These are phyloP conservation scores for Ganoderma boninense DNA, from an alignment of 1,284 basidiomycete genomes.

Conservation along the genomic window DNA sequence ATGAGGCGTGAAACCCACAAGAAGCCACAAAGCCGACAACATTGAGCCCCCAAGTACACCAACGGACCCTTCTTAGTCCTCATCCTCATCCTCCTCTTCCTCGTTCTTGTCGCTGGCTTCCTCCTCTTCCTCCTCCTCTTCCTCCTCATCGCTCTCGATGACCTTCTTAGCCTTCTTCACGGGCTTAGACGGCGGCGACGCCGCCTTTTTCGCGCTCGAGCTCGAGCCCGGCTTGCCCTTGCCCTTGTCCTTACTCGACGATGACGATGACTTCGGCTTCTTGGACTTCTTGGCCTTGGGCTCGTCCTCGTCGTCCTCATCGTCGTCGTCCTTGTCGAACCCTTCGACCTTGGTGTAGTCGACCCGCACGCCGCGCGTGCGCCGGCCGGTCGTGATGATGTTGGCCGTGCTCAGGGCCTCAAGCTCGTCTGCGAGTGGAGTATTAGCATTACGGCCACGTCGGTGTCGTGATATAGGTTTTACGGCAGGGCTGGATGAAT, in stretches of 20 bases:
- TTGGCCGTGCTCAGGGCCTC: slow-evolving; percentile 39
- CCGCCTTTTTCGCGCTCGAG: slow-evolving; percentile 26
- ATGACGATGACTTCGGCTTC: slow-evolving; percentile 14
- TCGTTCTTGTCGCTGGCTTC: slow-evolving; percentile 35
- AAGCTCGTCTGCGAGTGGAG: slow-evolving; percentile 41
- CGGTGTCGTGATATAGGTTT: neutral
- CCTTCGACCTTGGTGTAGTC: slow-evolving; percentile 47
- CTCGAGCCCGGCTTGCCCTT: slow-evolving; percentile 27
- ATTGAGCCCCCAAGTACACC: too few species aligned
- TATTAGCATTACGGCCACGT: too few species aligned
- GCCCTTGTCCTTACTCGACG: slow-evolving; percentile 10
- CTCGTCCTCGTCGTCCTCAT: slow-evolving; percentile 42
- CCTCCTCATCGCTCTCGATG: slow-evolving; percentile 40
- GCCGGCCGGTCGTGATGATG: slow-evolving; percentile 41
- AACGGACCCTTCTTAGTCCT: neutral
- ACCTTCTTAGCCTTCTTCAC: slow-evolving; percentile 34
- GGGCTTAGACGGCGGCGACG: slow-evolving; percentile 25
- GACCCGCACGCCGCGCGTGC: slow-evolving; percentile 46
- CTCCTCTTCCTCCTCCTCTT: slow-evolving; percentile 28
- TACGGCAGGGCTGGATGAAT: too few species aligned
- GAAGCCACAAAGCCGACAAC: neutral
- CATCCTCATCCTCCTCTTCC: slow-evolving; percentile 35
- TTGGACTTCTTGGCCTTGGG: slow-evolving; percentile 33
- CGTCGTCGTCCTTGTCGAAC: slow-evolving; percentile 36
- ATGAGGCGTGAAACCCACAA: neutral